A percentile compares a stretch with the other conserved stretches of the same genome.
Conservation (phyloP, 2,329 filamentous ascomycete genomes). For the Elsinoe ampelina region DNA sequence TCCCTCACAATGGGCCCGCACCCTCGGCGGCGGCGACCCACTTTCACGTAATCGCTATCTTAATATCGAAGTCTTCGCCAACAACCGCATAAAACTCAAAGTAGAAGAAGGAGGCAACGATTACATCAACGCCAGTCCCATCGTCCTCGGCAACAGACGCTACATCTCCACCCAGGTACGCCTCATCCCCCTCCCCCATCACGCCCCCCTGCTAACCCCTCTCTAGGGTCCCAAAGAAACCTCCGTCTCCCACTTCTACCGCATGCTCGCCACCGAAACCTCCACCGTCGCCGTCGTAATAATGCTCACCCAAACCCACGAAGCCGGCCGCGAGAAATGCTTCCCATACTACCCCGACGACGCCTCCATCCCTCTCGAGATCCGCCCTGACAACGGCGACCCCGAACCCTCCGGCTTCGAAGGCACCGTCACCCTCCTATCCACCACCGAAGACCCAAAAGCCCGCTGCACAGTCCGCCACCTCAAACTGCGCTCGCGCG, state of each 20-base stretch:
- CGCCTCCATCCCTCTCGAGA: conserved; percentile 25
- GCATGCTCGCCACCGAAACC: conserved; percentile 86
- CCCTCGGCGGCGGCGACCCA: conserved; percentile 42
- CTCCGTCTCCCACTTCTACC: conserved; percentile 77
- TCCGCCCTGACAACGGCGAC: conserved; percentile 19
- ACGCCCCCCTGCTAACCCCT: neutral
- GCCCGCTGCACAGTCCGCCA: conserved; percentile 64
- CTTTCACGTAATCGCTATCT: conserved; percentile 69
- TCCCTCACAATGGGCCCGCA: conserved; percentile 48
- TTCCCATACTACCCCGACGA: conserved; percentile 70
- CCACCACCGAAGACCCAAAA: conserved; percentile 45
- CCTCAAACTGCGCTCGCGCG: conserved; percentile 42
- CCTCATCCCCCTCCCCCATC: neutral
- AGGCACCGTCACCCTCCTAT: conserved; percentile 56
- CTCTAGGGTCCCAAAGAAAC: conserved; percentile 64
- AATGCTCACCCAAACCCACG: conserved; percentile 86
- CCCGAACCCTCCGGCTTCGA: conserved; percentile 42
- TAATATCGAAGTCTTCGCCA: conserved; percentile 84
- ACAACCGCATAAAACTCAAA: conserved; percentile 71
- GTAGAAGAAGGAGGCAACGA: conserved; percentile 58
- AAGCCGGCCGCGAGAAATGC: conserved; percentile 72
- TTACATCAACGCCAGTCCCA: conserved; percentile 45
- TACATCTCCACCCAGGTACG: conserved; percentile 81
- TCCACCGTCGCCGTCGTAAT: conserved; percentile 62
- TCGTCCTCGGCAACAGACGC: conserved; percentile 37